phyloP scores from a whole-genome alignment of 768 basidiomycete genomes.

The Phaeotremella skinneri region DNA sequence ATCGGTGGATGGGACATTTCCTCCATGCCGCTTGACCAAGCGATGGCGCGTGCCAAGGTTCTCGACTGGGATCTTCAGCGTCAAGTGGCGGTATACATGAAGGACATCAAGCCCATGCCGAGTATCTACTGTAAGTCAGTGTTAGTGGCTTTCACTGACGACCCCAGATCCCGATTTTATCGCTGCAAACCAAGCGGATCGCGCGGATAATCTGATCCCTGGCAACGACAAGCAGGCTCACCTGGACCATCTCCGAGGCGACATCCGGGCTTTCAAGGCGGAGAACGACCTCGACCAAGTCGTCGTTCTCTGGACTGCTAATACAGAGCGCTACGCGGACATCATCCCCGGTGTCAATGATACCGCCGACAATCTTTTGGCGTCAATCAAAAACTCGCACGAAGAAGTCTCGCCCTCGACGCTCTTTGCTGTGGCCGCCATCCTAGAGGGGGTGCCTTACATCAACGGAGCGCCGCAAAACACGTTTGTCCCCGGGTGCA shows the following conservation, averaged over 20 bases:
- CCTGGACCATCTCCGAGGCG: constrained; percentile 84
- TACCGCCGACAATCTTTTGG: constrained; percentile 80
- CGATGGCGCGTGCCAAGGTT: constrained; percentile 89
- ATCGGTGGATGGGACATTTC: constrained; percentile 99
- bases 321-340: constrained; percentile 96
- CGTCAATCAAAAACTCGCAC: constrained; percentile 78
- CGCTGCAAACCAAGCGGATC: constrained; percentile 93
- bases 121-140: constrained; percentile 67
- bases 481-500: constrained; percentile 94
- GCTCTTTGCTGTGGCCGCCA: constrained; percentile 89
- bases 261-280: constrained; percentile 89
- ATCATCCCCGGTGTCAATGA: constrained; percentile 94
- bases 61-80: constrained; percentile 96
- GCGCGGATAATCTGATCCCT: constrained; percentile 88
- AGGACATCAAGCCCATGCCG: constrained; percentile 75
- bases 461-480: constrained; percentile 98
- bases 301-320: constrained; percentile 95
- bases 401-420: constrained; percentile 94
- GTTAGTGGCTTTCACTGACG: not conserved
- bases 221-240: constrained; percentile 85
- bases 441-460: constrained; percentile 92
- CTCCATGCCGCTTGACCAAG: constrained; percentile 73
- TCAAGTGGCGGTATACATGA: constrained; percentile 85
- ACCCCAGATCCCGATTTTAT: constrained; percentile 82
- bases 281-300: constrained; percentile 79